These are phyloP conservation scores for Taiozyma sp. DNA, from an alignment of 1,139 yeast species.

Conservation along the genomic window DNA sequence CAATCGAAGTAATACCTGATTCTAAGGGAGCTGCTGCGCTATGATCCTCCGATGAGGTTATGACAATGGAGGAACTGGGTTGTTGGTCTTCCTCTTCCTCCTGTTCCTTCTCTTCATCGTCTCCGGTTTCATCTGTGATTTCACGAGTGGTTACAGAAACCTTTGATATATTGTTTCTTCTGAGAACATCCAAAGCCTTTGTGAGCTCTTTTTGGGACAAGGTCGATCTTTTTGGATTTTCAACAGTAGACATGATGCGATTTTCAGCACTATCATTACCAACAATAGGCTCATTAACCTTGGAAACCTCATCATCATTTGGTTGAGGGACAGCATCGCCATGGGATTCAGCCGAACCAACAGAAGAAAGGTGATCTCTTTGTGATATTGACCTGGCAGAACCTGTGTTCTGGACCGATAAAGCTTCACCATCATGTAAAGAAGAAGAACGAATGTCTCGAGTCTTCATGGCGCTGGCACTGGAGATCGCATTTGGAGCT, in stretches of 20 bases:
- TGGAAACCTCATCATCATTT: neutral
- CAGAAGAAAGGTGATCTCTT: neutral
- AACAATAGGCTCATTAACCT: neutral
- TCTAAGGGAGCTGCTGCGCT: neutral
- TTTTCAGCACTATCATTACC: neutral
- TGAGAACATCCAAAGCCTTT: conserved; percentile 21
- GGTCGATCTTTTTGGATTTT: neutral
- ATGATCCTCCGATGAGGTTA: neutral
- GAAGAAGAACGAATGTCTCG: too few relatives aligned
- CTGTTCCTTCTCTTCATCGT: neutral
- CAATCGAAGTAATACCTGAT: neutral
- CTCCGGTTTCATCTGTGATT: neutral
- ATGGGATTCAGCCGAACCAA: neutral
- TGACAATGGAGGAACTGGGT: neutral
- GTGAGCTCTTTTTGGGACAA: neutral
- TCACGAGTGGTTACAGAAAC: neutral
- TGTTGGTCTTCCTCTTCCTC: neutral
- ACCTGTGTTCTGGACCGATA: neutral
- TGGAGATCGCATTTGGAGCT: neutral
- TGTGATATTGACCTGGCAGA: neutral
- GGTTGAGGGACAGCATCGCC: neutral
- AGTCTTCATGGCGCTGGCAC: too few relatives aligned
- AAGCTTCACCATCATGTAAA: neutral
- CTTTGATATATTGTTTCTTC: conserved; percentile 32
- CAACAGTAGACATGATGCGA: neutral